Base-by-base conservation (phyloP, 331 rosid species). In the Malus hybrid region DNA sequence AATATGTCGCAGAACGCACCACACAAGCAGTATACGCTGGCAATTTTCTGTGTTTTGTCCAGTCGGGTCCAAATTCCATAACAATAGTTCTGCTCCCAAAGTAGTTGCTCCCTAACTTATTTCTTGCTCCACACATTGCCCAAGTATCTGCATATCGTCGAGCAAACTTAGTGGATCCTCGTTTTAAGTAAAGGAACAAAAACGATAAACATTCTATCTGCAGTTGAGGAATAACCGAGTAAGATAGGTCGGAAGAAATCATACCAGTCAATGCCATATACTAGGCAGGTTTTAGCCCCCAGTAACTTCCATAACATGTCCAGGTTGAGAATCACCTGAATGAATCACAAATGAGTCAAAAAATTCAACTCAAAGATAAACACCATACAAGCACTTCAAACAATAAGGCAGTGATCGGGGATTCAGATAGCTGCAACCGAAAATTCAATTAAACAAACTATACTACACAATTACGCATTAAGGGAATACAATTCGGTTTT, bases 21-120 rank as follows among this genome's bases (percentile, higher is more conserved):
- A 83, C 93, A 20, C 84, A 90, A 81, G 92, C 91, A 18, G 93
- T 69, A 78, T 85, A 89, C 55, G 92, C 88, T 6, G 88, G 88
- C 42, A 96, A 89, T 28, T 83, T 95, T 82, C 82, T 82, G 74
- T 90, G 90, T 77, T 76, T 89, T 75, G 81, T 86, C 91, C 97
- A 88, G 44, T 39, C 44, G 66, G 91, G 87, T 78, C 89, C 90
- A 83, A 85, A 84, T 87, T 88, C 99, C 99, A 95, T 95, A 80
- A 81, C 93, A 90, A 74, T 79, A 64, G 78, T 80, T 77, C 71
- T 87, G 87, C 82, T 82, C 76, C 85, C 77, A 80, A 55, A 67
- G 66, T 76, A 67, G 71, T 76, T 81, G 62, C 63, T 81, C 32
- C 80, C 73, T 60, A 32, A 75, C 32, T 80, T 73, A 80, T 69